Base-by-base conservation (phyloP, 2,329 filamentous ascomycete species). In the Neonectria punicea region DNA sequence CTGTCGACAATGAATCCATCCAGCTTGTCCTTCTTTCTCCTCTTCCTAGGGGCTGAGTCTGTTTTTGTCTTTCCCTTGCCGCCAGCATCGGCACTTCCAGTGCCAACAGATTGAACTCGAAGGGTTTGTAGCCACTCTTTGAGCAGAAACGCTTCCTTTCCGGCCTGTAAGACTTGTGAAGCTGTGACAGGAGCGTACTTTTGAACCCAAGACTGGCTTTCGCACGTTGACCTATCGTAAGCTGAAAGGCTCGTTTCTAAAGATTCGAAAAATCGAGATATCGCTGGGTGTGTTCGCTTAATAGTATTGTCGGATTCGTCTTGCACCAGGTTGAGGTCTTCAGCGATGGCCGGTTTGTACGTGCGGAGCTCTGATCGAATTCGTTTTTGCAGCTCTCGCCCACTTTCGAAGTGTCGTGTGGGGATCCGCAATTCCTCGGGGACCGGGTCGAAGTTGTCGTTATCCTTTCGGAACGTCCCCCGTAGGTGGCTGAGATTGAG, bases 1-100 rank as follows among this genome's bases (percentile, higher is more conserved):
- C 90, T 93, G 16, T 90, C 89, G 16, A 97, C 86, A 53, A 98
- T 84, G 70, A 98, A 97, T 1, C 86, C 92, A 69, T 96, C 92
- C 1, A 96, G 80, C 67, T 93, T 93, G 68, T 91, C 90, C 75
- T 89, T 89, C 75, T 90, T 91, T 65, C 88, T 87, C 77, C 89
- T 92, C 75, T 90, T 93, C 68, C 84, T 87, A 2, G 76, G 68
- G 2, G 69, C 67, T 18, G 66, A 67, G 10, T 77, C 76, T 7
- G 69, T 14, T 63, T 77, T 77, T 9, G 61, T n/a, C 54, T 76
- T 79, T 20, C 51, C 66, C 49, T 74, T 80, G 25, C 64, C 66
- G 4, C 71, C 71, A 32, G 67, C 57, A 3, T 83, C 81, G 2
- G 77, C 75, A 4, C 78, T 73, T 2, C 89, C 88, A 0, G 87